phyloP scores from a whole-genome alignment of 495 filamentous ascomycete species.

The Daldinia caldariorum region DNA sequence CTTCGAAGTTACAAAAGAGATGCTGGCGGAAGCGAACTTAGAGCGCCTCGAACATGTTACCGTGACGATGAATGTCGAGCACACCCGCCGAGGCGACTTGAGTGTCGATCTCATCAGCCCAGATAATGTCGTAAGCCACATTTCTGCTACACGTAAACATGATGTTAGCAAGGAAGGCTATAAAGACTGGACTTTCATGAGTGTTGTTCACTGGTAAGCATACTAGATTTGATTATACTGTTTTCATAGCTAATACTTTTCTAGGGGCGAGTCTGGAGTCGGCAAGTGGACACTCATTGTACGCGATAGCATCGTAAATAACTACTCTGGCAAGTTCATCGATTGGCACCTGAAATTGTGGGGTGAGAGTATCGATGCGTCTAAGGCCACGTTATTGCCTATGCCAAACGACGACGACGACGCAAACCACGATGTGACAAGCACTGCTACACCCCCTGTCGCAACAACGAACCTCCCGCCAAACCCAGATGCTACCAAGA shows the following conservation, averaged over 20 bases:
- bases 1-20: conserved; percentile 79
- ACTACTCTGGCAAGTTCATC: conserved; percentile 76
- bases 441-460: conserved; percentile 54
- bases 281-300: conserved; percentile 92
- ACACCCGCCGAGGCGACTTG: conserved; percentile 86
- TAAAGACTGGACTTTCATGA: conserved; percentile 98
- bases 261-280: conserved; percentile 86
- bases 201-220: conserved; percentile 90
- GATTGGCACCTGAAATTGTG: conserved; percentile 96
- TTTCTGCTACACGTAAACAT: conserved; percentile 73
- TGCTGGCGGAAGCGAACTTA: conserved; percentile 83
- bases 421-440: conserved; percentile 72
- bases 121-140: conserved; percentile 79
- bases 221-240: background rate
- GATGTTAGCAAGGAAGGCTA: conserved; percentile 79
- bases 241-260: conserved; percentile 34
- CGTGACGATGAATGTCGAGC: conserved; percentile 94
- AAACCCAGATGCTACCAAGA: conserved; percentile 39
- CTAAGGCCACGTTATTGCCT: conserved; percentile 75
- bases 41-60: conserved; percentile 91
- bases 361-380: conserved; percentile 84
- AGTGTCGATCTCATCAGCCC: conserved; percentile 93
- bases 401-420: conserved; percentile 88
- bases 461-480: conserved; percentile 54
- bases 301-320: conserved; percentile 84